Conservation (phyloP, 164 flowering plant genomes). For the Stephania japonica region DNA sequence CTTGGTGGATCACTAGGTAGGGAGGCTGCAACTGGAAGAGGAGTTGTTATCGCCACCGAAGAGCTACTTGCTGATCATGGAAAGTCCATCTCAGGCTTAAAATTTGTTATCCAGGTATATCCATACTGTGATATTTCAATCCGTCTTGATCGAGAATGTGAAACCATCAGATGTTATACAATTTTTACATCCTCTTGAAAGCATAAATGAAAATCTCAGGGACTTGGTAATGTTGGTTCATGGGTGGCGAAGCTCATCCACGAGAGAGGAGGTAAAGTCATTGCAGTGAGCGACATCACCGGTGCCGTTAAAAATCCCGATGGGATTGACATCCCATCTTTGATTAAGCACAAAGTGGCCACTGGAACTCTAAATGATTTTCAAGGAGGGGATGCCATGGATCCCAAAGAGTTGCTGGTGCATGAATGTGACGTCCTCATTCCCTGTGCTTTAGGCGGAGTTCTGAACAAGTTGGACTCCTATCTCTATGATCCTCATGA, state of each 20-base stretch:
- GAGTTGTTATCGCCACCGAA: constrained; percentile 70
- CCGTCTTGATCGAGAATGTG: neutral
- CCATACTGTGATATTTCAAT: neutral
- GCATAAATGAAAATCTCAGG: constrained; percentile 26
- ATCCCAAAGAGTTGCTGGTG: constrained; percentile 48
- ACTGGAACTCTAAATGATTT: constrained; percentile 42
- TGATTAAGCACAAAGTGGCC: constrained; percentile 47
- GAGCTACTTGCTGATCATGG: constrained; percentile 76
- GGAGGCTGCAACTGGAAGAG: constrained; percentile 90
- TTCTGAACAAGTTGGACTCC: constrained; percentile 52
- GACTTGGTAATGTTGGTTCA: constrained; percentile 81
- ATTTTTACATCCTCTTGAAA: neutral
- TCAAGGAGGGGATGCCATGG: constrained; percentile 54
- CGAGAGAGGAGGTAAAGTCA: constrained; percentile 66
- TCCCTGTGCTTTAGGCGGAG: constrained; percentile 86
- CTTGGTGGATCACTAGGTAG: constrained; percentile 88
- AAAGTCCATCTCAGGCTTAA: constrained; percentile 43
- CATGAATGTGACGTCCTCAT: constrained; percentile 83
- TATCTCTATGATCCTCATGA: neutral
- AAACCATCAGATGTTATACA: neutral
- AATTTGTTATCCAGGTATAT: constrained; percentile 32
- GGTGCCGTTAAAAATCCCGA: constrained; percentile 54
- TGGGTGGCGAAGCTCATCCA: constrained; percentile 72
- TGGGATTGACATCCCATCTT: constrained; percentile 51
- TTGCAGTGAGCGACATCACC: constrained; percentile 70